Percentiles rank a stretch among this genome's conserved stretches.
phyloP scores from a whole-genome alignment of 2,329 filamentous ascomycete species.

The Stemphylium lycopersici region DNA sequence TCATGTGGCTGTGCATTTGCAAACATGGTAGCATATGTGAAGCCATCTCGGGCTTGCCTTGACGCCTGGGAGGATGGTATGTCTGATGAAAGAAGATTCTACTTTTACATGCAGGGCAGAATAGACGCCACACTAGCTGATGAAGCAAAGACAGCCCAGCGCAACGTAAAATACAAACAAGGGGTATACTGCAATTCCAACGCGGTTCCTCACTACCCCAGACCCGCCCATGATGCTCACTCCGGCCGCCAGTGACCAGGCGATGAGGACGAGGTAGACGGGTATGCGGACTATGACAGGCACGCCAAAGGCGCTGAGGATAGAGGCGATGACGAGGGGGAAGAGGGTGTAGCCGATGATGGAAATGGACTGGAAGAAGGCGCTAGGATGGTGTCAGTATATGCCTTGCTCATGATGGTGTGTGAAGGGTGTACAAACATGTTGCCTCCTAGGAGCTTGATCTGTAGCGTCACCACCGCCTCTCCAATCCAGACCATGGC shows the following conservation, averaged over 20 bases:
- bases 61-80: conserved; percentile 15
- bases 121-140: conserved; percentile 67
- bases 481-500: conserved; percentile 97
- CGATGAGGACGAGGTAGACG: conserved; percentile 84
- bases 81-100: background rate
- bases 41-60: background rate
- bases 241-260: conserved; percentile 92
- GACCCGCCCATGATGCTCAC: conserved; percentile 96
- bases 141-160: conserved; percentile 93
- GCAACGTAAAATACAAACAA: conserved; percentile 94
- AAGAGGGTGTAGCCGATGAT: conserved; percentile 99
- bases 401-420: background rate
- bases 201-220: conserved; percentile 92
- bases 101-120: conserved; percentile 11
- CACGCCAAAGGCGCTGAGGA: conserved; percentile 83
- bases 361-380: conserved; percentile 96
- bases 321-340: conserved; percentile 88
- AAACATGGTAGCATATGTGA: background rate
- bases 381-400: conserved; percentile 63
- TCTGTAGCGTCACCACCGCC: conserved; percentile 96
- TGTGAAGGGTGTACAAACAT: conserved; percentile 70
- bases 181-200: conserved; percentile 92
- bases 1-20: background rate
- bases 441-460: conserved; percentile 93
- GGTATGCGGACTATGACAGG: conserved; percentile 84